Evolutionary conservation across 805 yeast species (phyloP), one percentile per base, ranked within the genome.

Genomic region (Candida tammaniensis): DNA sequence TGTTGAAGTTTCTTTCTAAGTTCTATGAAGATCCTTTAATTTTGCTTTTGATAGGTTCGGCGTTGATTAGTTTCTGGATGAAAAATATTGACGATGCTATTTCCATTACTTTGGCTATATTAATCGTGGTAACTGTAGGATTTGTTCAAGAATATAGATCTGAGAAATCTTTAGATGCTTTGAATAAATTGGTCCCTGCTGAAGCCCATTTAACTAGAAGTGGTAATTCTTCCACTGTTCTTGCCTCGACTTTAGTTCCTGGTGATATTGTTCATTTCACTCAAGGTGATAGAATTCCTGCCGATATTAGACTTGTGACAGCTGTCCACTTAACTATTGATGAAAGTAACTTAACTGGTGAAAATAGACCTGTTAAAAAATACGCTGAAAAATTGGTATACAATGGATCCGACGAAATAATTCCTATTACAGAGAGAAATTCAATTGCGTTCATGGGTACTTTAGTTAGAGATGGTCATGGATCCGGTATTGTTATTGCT

Each of bases 381-480:
- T 55, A 61, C 4, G 56, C 68, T 3, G 79, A 73, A 2, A 19
- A 36, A 21, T 5, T 27, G 5, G n/a, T 19, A 11, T 27, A 26
- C 24, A 47, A 42, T 16, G 32, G 33, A n/a, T 33, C 31, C 23
- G 50, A 54, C 27, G 58, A 53, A 14, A 59, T 65, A 8, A 62
- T 78, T 11, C 77, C 86, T 12, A 68, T 84, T 30, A 76, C 80
- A 36, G 84, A 82, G 36, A 79, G 97, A 52, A 63, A 66, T 13
- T 79, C 81, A 39, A 84, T 88, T 42, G 98, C 95, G 2, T 91
- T 77, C 55, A 93, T 93, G 98, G 98, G 99, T 33, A 93, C 99
- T 2, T 69, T 93, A 48, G 98, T 93, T 5, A 80, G 96, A 49
- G 95, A 87, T 55, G 99, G 99, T 18, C 89, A 85, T 49, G 99